phyloP scores from a whole-genome alignment of 108 stramenopile genomes.

The Discostella stelligeroides region DNA sequence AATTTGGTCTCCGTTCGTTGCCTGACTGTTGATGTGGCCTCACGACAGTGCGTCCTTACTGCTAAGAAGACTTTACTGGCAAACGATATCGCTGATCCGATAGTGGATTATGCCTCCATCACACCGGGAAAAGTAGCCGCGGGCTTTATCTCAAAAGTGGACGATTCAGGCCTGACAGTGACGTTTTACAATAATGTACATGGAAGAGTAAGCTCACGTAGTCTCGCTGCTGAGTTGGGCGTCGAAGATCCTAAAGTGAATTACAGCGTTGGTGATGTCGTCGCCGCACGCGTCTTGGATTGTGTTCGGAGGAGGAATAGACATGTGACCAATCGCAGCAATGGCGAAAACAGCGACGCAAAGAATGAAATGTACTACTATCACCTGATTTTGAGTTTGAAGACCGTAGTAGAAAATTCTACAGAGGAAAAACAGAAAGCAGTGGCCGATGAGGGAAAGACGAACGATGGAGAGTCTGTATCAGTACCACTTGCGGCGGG shows the following conservation, averaged over 20 bases:
- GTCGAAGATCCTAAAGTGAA: conserved; percentile 74
- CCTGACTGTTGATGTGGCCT: conserved; percentile 60
- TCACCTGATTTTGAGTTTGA: conserved; percentile 40
- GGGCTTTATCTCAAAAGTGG: conserved; percentile 81
- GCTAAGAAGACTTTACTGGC: conserved; percentile 78
- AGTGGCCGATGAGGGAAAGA: conserved; percentile 7
- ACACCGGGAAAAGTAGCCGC: conserved; percentile 45
- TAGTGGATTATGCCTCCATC: conserved; percentile 54
- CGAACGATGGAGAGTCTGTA: conserved; percentile 29
- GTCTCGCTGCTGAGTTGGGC: conserved; percentile 75
- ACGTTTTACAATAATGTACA: conserved; percentile 86
- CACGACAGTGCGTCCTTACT: conserved; percentile 73
- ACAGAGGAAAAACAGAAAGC: conserved; percentile 5
- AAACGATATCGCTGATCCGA: conserved; percentile 48
- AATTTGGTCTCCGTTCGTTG: conserved; percentile 79
- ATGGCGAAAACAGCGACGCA: conserved; percentile 35
- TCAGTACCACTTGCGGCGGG: conserved; percentile 55
- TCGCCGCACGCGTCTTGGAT: conserved; percentile 72
- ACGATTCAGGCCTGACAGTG: conserved; percentile 70
- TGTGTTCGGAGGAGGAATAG: conserved; percentile 40
- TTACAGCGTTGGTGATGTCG: conserved; percentile 80
- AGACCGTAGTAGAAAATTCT: conserved; percentile 40
- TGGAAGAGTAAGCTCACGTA: conserved; percentile 67
- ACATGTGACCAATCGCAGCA: conserved; percentile 1
- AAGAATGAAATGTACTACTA: conserved; percentile 36